phyloP scores from a whole-genome alignment of 257 asterid genomes.

The Oldenlandia corymbosa region DNA sequence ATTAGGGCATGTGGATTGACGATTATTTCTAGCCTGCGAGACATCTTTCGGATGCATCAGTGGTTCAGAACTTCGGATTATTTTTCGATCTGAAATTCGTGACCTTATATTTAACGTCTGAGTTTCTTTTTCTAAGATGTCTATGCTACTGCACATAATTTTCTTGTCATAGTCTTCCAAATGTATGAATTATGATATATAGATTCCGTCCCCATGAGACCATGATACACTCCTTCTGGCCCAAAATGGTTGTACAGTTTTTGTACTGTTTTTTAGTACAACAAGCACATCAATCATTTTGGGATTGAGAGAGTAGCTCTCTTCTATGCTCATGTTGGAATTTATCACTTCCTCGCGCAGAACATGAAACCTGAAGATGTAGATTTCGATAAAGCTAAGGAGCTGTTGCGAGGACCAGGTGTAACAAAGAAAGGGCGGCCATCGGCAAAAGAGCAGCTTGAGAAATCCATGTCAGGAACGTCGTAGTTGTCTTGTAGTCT shows the following conservation, averaged over 20 bases:
- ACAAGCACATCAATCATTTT: too few relatives aligned
- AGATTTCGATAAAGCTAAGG: slow-evolving; percentile 59
- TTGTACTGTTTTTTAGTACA: too few relatives aligned
- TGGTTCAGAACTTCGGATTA: background rate
- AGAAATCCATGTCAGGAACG: slow-evolving; percentile 34
- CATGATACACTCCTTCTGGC: too few relatives aligned
- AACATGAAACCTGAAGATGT: slow-evolving; percentile 51
- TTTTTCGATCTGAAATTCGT: background rate
- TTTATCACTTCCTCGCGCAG: slow-evolving; percentile 28
- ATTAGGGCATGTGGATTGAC: background rate
- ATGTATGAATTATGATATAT: too few relatives aligned
- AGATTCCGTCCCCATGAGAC: background rate
- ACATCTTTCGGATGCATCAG: background rate
- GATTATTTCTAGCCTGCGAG: background rate
- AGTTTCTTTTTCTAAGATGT: background rate
- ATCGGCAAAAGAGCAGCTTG: slow-evolving; percentile 25
- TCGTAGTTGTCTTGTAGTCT: too few relatives aligned
- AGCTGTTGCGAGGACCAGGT: slow-evolving; percentile 50
- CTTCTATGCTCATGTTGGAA: slow-evolving; percentile 1
- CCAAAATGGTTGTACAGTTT: too few relatives aligned
- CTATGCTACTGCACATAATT: background rate
- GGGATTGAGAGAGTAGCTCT: too few relatives aligned
- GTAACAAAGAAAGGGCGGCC: slow-evolving; percentile 70
- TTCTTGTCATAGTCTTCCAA: background rate
- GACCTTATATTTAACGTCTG: background rate